phyloP scores from a whole-genome alignment of 1,284 basidiomycete genomes.

The Amylostereum areolatum region DNA sequence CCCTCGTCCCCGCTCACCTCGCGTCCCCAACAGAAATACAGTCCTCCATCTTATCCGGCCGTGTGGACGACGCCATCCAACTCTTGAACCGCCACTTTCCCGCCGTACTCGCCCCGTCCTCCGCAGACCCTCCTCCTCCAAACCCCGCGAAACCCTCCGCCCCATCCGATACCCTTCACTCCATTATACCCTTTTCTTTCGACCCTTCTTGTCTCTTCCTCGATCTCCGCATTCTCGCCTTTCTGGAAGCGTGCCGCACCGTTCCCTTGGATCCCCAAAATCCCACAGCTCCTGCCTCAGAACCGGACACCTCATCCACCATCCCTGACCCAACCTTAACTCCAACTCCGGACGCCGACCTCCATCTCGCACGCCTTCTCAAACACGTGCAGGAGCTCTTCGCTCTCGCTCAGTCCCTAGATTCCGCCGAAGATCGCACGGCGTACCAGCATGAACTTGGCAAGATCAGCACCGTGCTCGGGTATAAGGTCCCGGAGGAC shows the following conservation, averaged over 20 bases:
- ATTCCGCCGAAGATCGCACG: conserved; percentile 44
- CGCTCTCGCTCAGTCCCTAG: conserved; percentile 49
- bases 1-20: neutral
- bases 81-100: conserved; percentile 68
- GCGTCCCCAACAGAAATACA: conserved; percentile 50
- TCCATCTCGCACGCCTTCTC: conserved; percentile 20
- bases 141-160: conserved; percentile 2
- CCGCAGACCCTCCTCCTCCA: conserved; percentile 11
- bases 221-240: conserved; percentile 79
- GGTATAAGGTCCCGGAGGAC: conserved; percentile 68
- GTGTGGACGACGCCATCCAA: conserved; percentile 60
- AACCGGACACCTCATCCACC: conserved; percentile 2
- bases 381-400: conserved; percentile 34
- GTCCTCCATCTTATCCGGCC: conserved; percentile 58
- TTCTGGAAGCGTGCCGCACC: conserved; percentile 77
- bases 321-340: conserved; percentile 7
- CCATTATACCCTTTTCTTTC: conserved; percentile 52
- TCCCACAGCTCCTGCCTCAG: conserved; percentile 7
- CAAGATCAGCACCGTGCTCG: conserved; percentile 70
- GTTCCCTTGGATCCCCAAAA: conserved; percentile 46
- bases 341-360: conserved; percentile 20
- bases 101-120: conserved; percentile 43
- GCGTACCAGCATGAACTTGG: conserved; percentile 64
- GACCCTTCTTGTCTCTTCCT: conserved; percentile 70
- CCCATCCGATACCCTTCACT: conserved; percentile 27